These are phyloP conservation scores for Podaxis carcinomalis DNA, from an alignment of 768 basidiomycete genomes.

Conservation along the genomic window DNA sequence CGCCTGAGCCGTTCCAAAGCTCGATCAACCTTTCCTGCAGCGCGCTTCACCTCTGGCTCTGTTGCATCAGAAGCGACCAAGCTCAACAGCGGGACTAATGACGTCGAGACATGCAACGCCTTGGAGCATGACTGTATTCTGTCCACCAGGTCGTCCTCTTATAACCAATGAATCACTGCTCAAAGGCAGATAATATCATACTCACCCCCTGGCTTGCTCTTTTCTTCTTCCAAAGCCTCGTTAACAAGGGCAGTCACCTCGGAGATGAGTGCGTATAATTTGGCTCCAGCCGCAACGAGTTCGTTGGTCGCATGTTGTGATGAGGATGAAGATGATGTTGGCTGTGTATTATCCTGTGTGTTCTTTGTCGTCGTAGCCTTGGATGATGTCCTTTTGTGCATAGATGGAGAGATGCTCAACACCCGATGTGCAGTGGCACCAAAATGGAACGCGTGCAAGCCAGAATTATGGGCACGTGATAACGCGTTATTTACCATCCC, in stretches of 20 bases:
- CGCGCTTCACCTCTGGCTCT: constrained; percentile 33
- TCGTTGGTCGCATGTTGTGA: constrained; percentile 1
- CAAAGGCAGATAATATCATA: not conserved
- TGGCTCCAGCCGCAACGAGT: not conserved
- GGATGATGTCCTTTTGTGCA: constrained; percentile 9
- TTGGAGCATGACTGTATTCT: not conserved
- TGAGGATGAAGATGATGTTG: not conserved
- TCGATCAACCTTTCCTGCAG: constrained; percentile 51
- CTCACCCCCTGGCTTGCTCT: constrained; percentile 1
- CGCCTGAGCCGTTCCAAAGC: constrained; percentile 58
- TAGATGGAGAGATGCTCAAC: not conserved
- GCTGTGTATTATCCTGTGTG: not conserved
- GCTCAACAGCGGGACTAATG: not conserved
- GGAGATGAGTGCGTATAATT: constrained; percentile 3
- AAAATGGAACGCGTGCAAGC: not conserved
- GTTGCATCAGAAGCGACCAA: constrained; percentile 3
- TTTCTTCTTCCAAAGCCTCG: not conserved
- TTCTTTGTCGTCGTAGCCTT: not conserved
- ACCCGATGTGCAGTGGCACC: not conserved
- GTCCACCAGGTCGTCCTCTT: not conserved
- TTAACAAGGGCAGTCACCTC: not conserved
- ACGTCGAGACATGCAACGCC: not conserved
- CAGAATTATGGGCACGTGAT: not conserved
- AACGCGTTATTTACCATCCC: not conserved
- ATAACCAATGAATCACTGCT: not conserved